Evolutionary conservation across 176 grass and related monocot genomes (phyloP).

Genomic region (Oryza glaberrima): DNA sequence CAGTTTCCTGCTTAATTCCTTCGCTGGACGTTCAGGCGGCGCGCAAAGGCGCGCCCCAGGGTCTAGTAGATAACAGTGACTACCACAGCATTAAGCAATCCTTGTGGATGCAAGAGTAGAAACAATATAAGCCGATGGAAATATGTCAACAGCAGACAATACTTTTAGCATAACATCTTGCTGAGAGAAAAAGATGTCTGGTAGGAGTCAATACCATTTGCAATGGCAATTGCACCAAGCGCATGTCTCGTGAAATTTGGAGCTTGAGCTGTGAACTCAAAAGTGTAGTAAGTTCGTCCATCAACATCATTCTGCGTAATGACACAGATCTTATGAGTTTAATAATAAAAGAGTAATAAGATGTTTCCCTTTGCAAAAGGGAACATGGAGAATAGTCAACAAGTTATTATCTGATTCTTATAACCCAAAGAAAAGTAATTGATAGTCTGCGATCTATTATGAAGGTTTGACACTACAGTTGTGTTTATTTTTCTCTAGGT

Average conservation of each 20-base stretch:
- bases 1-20: no score
- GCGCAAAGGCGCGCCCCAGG: no score
- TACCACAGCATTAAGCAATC: background rate
- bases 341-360: slow-evolving; percentile 1
- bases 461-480: background rate
- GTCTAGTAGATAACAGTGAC: background rate
- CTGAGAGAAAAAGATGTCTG: background rate
- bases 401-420: background rate
- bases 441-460: background rate
- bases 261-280: slow-evolving; percentile 90
- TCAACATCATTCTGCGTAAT: slow-evolving; percentile 68
- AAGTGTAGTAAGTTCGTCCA: slow-evolving; percentile 90
- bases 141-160: background rate
- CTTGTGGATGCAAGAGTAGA: slow-evolving; percentile 4
- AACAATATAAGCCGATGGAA: background rate
- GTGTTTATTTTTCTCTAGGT: background rate
- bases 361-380: background rate
- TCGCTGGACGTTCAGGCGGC: no score
- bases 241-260: slow-evolving; percentile 92
- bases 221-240: slow-evolving; percentile 85
- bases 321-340: slow-evolving; percentile 14
- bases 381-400: background rate
- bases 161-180: slow-evolving; percentile 17
- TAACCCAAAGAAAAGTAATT: background rate
- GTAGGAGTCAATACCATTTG: slow-evolving; percentile 63